Evolutionary conservation across 768 basidiomycete genomes (phyloP).

Genomic region (Lactarius indigo): DNA sequence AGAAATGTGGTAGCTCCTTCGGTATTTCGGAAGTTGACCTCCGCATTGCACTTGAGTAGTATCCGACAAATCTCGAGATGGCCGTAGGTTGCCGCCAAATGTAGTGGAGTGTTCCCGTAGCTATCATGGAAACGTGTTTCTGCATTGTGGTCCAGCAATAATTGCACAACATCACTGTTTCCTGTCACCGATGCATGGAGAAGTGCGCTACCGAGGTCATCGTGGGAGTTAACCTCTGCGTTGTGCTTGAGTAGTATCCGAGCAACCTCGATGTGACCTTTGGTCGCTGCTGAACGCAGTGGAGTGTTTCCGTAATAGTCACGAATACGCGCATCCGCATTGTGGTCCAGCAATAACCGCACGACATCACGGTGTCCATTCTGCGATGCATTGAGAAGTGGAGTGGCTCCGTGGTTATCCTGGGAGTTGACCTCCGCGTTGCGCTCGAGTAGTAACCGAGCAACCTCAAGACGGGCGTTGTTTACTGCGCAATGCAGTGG

Average conservation of each 20-base stretch:
- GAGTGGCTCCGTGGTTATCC: not conserved
- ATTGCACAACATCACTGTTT: not conserved
- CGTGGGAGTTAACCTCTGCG: not conserved
- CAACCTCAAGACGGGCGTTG: too few relatives aligned
- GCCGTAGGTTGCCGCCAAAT: fast-evolving
- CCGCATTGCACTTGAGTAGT: not conserved
- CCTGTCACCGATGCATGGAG: not conserved
- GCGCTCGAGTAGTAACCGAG: not conserved
- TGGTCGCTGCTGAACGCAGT: not conserved
- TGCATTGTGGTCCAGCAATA: not conserved
- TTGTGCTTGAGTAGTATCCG: not conserved
- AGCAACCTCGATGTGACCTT: not conserved
- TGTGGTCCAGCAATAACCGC: not conserved
- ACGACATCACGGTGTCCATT: not conserved
- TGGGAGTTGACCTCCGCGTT: not conserved
- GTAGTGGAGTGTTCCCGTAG: not conserved
- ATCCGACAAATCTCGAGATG: not conserved
- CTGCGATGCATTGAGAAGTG: not conserved
- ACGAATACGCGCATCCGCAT: not conserved
- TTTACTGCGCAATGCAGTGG: not conserved
- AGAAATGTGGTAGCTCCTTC: not conserved
- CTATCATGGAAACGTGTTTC: too few relatives aligned
- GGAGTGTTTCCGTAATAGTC: not conserved
- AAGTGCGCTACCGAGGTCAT: not conserved
- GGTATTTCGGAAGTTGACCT: not conserved